Percentiles rank a stretch among this genome's conserved stretches.
Evolutionary conservation across 768 basidiomycete genomes (phyloP).

Genomic region (Melanogaster broomeanus): DNA sequence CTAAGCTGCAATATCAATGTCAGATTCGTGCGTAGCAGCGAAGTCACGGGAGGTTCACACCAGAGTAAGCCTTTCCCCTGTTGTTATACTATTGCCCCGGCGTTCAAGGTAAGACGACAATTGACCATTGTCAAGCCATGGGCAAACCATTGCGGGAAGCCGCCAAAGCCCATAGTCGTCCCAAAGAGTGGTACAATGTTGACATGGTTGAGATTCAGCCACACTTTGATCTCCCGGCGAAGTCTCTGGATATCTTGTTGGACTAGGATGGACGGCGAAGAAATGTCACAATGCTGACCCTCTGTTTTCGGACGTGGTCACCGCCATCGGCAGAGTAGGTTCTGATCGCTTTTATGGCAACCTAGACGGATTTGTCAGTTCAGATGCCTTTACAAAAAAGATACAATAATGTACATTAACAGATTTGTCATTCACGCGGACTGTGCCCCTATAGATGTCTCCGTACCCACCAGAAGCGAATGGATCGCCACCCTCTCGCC

Average conservation of each 20-base stretch:
- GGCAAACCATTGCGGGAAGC: too few species aligned
- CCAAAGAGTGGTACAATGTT: too few species aligned
- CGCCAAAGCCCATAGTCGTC: too few species aligned
- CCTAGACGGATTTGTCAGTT: background rate
- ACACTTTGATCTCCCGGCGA: conserved; percentile 29
- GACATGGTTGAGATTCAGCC: conserved; percentile 23
- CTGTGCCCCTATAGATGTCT: too few species aligned
- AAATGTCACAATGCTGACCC: background rate
- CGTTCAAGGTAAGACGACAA: conserved; percentile 21
- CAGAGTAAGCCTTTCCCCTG: conserved; percentile 5
- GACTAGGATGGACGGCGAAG: background rate
- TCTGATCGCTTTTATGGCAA: background rate
- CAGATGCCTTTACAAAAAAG: background rate
- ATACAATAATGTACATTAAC: too few species aligned
- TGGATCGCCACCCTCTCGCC: too few species aligned
- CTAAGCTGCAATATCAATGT: conserved; percentile 7
- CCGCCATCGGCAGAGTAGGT: background rate
- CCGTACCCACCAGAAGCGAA: too few species aligned
- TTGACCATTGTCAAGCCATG: conserved; percentile 27
- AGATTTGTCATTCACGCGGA: too few species aligned
- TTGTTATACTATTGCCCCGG: conserved; percentile 6
- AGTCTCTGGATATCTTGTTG: conserved; percentile 16
- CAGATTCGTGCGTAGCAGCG: background rate
- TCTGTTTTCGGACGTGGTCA: too few species aligned
- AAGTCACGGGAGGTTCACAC: background rate